Evolutionary conservation across 768 basidiomycete genomes (phyloP), one percentile per base, ranked within the genome.

Genomic region (Podaxis rugospora): DNA sequence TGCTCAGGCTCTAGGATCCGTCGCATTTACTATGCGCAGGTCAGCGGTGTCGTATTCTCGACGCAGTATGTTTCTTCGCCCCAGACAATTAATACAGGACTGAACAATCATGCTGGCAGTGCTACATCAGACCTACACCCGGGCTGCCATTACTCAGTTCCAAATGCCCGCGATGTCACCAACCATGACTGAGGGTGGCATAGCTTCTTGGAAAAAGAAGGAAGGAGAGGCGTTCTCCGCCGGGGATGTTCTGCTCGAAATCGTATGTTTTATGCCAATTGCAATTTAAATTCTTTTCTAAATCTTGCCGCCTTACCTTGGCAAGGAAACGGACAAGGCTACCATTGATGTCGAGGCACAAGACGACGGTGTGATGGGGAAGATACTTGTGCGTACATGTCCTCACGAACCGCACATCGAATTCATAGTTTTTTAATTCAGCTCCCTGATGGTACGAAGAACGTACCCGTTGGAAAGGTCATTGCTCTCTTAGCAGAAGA

Each of bases 301-400:
- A 57, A 51, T 35, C 50, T 27, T 57, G 57, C 37, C 18, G 47
- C 52, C 40, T 44, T 25, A 40, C 37, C 23, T 47, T 37, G 44
- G 59, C 60, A 74, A 94, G 92, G 92, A 94, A 81, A 94, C 92
- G 46, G 92, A 94, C 80, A 93, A 93, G 74, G 92, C 96, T 14
- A 95, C 94, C 1, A 97, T 98, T 69, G 97, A 99, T 72, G 96
- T 99, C 5, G 97, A 99, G 75, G 95, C 97, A 13, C 95, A 95
- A 74, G 96, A 98, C 32, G 95, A 98, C 68, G 97, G 97, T 64
- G 74, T 98, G 14, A 75, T 99, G 70, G 95, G 90, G 58, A 98
- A 93, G 79, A 96, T 98, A 64, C 66, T 99, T 68, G 95, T 95
- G 68, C 76, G 35, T 42, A 44, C 28, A 21, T 42, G 21, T 27